phyloP scores from a whole-genome alignment of 176 grass and related monocot species.

The Carex littledalei region DNA sequence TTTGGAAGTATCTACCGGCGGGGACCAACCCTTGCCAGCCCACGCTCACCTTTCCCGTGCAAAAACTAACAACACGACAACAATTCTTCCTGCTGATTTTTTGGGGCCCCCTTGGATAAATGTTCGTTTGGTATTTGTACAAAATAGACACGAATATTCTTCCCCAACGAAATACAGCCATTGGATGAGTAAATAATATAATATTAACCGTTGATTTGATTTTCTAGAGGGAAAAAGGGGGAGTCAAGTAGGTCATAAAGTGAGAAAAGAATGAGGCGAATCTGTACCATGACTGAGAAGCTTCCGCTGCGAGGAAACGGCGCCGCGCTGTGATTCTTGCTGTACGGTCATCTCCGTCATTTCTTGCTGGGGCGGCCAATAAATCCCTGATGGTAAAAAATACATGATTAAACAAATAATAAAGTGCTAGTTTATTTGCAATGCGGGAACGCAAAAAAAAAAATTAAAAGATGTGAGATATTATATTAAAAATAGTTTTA shows the following conservation, averaged over 20 bases:
- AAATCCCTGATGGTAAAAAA: neutral
- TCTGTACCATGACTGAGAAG: constrained; percentile 12
- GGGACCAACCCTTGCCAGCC: neutral
- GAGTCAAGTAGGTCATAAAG: neutral
- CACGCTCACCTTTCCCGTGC: constrained; percentile 10
- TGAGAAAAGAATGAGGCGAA: neutral
- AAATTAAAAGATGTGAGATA: neutral
- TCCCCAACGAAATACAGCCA: neutral
- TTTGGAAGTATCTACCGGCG: constrained; percentile 12
- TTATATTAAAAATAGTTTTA: neutral
- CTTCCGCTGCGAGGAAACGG: neutral
- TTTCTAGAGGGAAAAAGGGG: neutral
- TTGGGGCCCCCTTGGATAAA: neutral
- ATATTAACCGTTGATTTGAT: neutral
- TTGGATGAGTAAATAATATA: neutral
- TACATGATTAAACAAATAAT: neutral
- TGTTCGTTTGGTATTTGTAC: neutral
- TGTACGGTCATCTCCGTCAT: neutral
- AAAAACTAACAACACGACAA: neutral
- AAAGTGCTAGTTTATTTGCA: neutral
- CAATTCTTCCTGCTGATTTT: neutral
- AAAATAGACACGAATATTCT: neutral
- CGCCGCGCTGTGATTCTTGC: constrained; percentile 1
- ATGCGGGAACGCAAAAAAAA: neutral
- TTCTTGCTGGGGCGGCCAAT: neutral